A percentile compares a stretch with the other conserved stretches of the same genome.
These are phyloP conservation scores for Candida peoriensis DNA, from an alignment of 805 yeast genomes.

Conservation along the genomic window DNA sequence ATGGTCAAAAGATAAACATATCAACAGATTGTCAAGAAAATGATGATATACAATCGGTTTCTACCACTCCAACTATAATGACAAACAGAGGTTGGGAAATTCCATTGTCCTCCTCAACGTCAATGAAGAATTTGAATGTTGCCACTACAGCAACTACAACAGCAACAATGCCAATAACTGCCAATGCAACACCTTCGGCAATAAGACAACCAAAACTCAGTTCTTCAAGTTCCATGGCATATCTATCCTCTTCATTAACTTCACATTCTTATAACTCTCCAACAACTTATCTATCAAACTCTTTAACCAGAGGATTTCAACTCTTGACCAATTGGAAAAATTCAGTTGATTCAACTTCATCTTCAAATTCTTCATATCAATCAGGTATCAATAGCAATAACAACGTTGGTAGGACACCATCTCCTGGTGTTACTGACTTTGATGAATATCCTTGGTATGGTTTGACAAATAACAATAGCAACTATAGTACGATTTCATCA, in stretches of 20 bases:
- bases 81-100: slow-evolving; percentile 26
- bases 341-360: slow-evolving; percentile 24
- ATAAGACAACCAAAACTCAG: no score
- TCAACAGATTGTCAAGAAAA: slow-evolving; percentile 22
- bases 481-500: neutral
- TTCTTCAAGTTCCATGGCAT: slow-evolving; percentile 32
- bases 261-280: slow-evolving; percentile 28
- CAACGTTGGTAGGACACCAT: slow-evolving; percentile 32
- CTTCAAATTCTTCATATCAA: slow-evolving; percentile 17
- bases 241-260: slow-evolving; percentile 34
- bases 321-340: slow-evolving; percentile 21
- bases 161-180: no score
- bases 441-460: slow-evolving; percentile 37
- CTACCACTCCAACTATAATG: slow-evolving; percentile 27
- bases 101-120: slow-evolving; percentile 28
- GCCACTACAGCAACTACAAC: no score
- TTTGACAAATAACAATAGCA: neutral
- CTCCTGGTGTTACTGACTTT: slow-evolving; percentile 32
- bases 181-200: no score
- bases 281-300: slow-evolving; percentile 26
- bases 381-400: slow-evolving; percentile 13
- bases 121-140: no score
- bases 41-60: no score
- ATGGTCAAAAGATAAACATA: slow-evolving; percentile 22
- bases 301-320: slow-evolving; percentile 23